Percentiles rank a stretch among this genome's conserved stretches.
Evolutionary conservation across 345 rosid species (phyloP).

Genomic region (Eutrema yunnanense): DNA sequence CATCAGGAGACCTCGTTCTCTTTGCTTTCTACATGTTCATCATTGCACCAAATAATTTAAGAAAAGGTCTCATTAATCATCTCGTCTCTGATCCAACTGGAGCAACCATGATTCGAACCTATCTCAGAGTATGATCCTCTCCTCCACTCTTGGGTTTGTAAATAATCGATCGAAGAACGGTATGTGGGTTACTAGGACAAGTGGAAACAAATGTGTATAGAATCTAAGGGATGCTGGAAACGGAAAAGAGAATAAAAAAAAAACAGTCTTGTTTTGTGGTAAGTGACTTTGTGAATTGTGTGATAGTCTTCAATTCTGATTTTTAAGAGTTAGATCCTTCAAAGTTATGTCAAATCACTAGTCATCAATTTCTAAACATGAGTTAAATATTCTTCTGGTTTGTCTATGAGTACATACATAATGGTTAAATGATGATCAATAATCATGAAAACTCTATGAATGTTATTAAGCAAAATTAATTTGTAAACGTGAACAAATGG

Average conservation of each 20-base stretch:
- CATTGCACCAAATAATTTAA: conserved; percentile 71
- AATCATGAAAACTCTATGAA: no score
- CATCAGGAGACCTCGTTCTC: conserved; percentile 73
- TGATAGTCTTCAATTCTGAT: neutral
- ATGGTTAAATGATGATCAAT: no score
- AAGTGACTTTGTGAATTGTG: neutral
- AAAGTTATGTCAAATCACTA: neutral
- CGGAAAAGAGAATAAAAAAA: neutral
- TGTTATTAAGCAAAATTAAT: no score
- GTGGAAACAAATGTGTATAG: conserved; percentile 9
- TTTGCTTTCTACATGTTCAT: conserved; percentile 82
- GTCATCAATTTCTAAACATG: neutral
- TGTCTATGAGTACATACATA: neutral
- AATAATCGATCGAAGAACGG: neutral
- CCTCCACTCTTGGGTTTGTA: neutral
- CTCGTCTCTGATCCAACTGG: conserved; percentile 86
- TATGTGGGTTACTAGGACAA: conserved; percentile 2
- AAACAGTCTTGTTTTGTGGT: conserved; percentile 2
- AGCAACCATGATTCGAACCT: conserved; percentile 84
- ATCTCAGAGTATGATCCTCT: conserved; percentile 38
- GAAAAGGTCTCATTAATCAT: conserved; percentile 73
- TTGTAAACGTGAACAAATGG: no score
- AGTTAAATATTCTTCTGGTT: neutral
- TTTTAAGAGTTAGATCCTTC: neutral
- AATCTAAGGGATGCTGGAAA: conserved; percentile 6